Base-by-base conservation (phyloP, 768 basidiomycete genomes). In the Podaxis sp. region DNA sequence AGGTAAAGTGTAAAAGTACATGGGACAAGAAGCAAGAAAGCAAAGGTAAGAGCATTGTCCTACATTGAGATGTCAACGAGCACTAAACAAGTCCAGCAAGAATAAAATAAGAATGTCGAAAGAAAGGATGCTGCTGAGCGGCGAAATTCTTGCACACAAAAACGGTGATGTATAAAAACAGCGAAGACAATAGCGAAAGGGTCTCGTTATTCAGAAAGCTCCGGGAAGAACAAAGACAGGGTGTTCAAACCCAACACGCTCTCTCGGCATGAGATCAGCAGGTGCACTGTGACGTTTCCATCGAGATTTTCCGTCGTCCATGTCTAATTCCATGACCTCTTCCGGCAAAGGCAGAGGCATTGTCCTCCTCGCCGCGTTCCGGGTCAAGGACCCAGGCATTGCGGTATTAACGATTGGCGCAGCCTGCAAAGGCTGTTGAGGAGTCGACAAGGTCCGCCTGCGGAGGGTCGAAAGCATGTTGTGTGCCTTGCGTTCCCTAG, bases 401-500 rank as follows among this genome's bases (percentile, higher is more conserved):
- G 44, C 51, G 32, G 37, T 46, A 10, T 51, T 58, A 42, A 36
- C 5, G 35, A 50, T n/a, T n/a, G 48, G 55, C n/a, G 53, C 38
- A 27, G 61, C 55, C 50, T 62, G 65, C 32, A 62, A 62, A 40
- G 57, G 36, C 52, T 71, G 68, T 38, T 69, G 61, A 28, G 75
- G 76, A n/a, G 73, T 72, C 10, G 78, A 74, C 53, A 77, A 61
- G 5, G 80, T 84, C 66, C 88, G 82, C 56, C 85, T 82, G 64
- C 77, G 76, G 63, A 92, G 77, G 16, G 83, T 83, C 32, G 77
- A 79, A 56, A 89, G 78, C 89, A 91, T 89, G 66, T 84, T 79
- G 57, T 79, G 78, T 5, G 86, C 82, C 47, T 77, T 82, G 66
- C 80, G 76, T 62, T 81, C 81, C 55, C 88, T 84, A 18, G 79